Conservation (phyloP, 768 basidiomycete genomes). For the Cubamyces lactineus region DNA sequence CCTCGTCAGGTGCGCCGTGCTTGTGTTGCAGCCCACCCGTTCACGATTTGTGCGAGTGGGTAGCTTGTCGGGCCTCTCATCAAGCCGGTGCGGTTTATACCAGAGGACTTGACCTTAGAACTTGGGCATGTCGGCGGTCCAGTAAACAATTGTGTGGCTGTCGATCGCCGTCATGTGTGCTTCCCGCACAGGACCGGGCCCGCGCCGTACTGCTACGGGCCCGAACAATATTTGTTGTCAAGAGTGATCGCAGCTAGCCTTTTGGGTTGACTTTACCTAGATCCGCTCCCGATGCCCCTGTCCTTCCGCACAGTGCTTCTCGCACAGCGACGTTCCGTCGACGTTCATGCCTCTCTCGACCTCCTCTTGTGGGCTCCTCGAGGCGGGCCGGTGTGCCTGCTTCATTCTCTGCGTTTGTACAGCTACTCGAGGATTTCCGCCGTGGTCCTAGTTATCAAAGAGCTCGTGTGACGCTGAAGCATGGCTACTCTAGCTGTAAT, state of each 20-base stretch:
- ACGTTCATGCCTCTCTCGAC: background rate
- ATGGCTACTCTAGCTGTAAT: too few relatives aligned
- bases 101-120: too few relatives aligned
- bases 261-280: background rate
- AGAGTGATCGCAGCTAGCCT: conserved; percentile 7
- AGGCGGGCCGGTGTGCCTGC: background rate
- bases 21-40: too few relatives aligned
- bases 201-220: background rate
- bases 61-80: too few relatives aligned
- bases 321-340: background rate
- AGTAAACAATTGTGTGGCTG: background rate
- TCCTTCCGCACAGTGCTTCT: background rate
- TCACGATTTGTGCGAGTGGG: too few relatives aligned
- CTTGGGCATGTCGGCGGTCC: background rate
- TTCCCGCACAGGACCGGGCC: background rate
- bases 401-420: background rate
- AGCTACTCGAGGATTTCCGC: background rate
- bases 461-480: background rate
- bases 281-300: conserved; percentile 6
- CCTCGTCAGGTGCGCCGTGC: too few relatives aligned
- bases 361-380: background rate
- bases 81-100: too few relatives aligned
- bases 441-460: background rate
- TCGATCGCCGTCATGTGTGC: conserved; percentile 7
- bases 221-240: too few relatives aligned